Evolutionary conservation across 371 early-diverging fungal species (phyloP).

Genomic region (Actinomucor elegans): DNA sequence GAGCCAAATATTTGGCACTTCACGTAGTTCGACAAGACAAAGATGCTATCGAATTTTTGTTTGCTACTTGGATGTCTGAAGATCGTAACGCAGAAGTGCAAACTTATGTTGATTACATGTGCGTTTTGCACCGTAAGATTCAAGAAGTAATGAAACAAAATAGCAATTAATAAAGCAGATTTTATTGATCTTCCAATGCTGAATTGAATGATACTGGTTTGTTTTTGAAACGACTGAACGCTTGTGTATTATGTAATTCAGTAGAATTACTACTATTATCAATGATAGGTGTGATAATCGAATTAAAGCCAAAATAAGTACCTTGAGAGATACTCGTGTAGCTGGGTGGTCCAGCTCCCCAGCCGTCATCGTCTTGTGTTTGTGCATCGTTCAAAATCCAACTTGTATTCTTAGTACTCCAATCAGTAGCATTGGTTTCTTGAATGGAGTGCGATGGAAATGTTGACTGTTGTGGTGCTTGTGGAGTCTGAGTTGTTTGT

Average conservation of each 20-base stretch:
- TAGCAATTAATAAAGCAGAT: constrained; percentile 18
- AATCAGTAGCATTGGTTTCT: neutral
- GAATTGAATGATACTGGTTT: constrained; percentile 15
- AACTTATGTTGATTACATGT: constrained; percentile 94
- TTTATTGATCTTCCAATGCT: neutral
- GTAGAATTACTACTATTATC: neutral
- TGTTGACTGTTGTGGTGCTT: neutral
- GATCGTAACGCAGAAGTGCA: constrained; percentile 89
- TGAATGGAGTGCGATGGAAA: too few relatives aligned
- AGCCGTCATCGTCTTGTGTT: constrained; percentile 11
- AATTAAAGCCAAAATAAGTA: constrained; percentile 30
- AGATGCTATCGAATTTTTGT: constrained; percentile 48
- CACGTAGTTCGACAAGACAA: constrained; percentile 59
- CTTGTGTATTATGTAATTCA: constrained; percentile 1
- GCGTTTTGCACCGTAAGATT: constrained; percentile 86
- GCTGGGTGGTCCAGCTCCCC: constrained; percentile 25
- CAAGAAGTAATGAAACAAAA: constrained; percentile 71
- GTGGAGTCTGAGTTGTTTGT: too few relatives aligned
- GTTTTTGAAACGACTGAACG: constrained; percentile 14
- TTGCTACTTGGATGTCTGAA: constrained; percentile 74
- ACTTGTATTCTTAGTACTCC: too few relatives aligned
- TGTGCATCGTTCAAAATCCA: too few relatives aligned
- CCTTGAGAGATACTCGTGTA: constrained; percentile 17
- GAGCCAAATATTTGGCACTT: constrained; percentile 39
- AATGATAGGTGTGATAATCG: constrained; percentile 7